Conservation (phyloP, 768 basidiomycete genomes). For the Russula emetica region DNA sequence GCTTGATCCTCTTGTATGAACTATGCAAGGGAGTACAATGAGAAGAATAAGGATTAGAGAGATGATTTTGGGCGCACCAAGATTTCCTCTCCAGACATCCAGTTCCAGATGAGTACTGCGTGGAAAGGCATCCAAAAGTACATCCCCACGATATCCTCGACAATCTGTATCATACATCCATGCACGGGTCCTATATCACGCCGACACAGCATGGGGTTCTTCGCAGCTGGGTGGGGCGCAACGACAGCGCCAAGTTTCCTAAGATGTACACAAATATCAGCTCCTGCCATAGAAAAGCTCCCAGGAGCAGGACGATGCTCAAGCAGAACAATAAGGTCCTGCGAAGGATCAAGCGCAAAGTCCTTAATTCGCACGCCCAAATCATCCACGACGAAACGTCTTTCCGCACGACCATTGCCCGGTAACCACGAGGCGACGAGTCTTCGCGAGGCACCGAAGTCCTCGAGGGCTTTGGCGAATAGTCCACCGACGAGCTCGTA, state of each 20-base stretch:
- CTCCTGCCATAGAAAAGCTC: too few relatives aligned
- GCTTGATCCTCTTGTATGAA: slow-evolving; percentile 33
- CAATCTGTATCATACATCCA: slow-evolving; percentile 47
- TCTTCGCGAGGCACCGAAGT: slow-evolving; percentile 26
- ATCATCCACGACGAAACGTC: slow-evolving; percentile 33
- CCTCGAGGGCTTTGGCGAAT: slow-evolving; percentile 37
- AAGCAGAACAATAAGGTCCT: slow-evolving; percentile 52
- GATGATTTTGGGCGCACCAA: slow-evolving; percentile 38
- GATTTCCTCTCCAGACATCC: slow-evolving; percentile 43
- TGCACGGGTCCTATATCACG: slow-evolving; percentile 29
- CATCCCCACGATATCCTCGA: slow-evolving; percentile 49
- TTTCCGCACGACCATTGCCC: slow-evolving; percentile 11
- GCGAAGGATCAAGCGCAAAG: slow-evolving; percentile 61
- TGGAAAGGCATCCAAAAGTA: slow-evolving; percentile 39
- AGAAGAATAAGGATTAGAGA: neutral
- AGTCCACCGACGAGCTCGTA: slow-evolving; percentile 61
- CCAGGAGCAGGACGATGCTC: slow-evolving; percentile 15
- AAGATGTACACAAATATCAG: slow-evolving; percentile 39
- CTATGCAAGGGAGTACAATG: slow-evolving; percentile 29
- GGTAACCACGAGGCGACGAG: slow-evolving; percentile 33
- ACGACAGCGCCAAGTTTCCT: slow-evolving; percentile 39
- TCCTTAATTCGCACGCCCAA: slow-evolving; percentile 46
- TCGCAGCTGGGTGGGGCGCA: slow-evolving; percentile 42
- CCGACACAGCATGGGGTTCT: slow-evolving; percentile 31
- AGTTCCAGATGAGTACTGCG: slow-evolving; percentile 48